A percentile compares a stretch with the other conserved stretches of the same genome.
Conservation (phyloP, 225 moss, liverwort and hornwort genomes). For the Marchantia polymorpha region DNA sequence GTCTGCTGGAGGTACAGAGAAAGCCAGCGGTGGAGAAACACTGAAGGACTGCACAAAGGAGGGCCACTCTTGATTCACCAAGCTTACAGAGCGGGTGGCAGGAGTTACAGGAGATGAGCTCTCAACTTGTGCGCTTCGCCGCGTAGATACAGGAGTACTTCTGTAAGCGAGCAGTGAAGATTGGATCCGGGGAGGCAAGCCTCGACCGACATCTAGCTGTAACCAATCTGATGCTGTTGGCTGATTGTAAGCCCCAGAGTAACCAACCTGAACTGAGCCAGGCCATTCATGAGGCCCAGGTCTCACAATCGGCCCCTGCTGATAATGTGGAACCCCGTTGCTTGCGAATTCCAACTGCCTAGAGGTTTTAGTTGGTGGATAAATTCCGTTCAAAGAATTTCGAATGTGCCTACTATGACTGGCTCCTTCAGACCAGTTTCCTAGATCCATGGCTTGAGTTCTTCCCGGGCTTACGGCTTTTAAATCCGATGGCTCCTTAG, state of each 20-base stretch:
- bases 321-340: slow-evolving; percentile 55
- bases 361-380: slow-evolving; percentile 34
- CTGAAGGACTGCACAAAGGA: slow-evolving; percentile 60
- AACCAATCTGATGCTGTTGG: slow-evolving; percentile 83
- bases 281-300: slow-evolving; percentile 80
- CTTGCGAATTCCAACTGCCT: slow-evolving; percentile 55
- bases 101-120: slow-evolving; percentile 32
- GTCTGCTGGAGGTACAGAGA: slow-evolving; percentile 40
- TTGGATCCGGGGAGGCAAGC: slow-evolving; percentile 59
- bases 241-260: slow-evolving; percentile 63
- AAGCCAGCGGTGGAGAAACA: slow-evolving; percentile 53
- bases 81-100: slow-evolving; percentile 40
- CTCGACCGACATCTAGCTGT: slow-evolving; percentile 74
- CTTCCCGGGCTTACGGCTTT: not conserved
- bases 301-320: slow-evolving; percentile 50
- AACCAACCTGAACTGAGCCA: slow-evolving; percentile 67
- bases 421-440: slow-evolving; percentile 22
- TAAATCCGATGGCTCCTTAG: not conserved
- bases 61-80: slow-evolving; percentile 63
- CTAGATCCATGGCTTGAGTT: not conserved
- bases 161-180: slow-evolving; percentile 47
- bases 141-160: slow-evolving; percentile 26
- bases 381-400: slow-evolving; percentile 14
- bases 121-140: slow-evolving; percentile 30
- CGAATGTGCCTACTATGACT: slow-evolving; percentile 20